Conservation (phyloP, 1,139 yeast genomes). For the Pichia sp. region DNA sequence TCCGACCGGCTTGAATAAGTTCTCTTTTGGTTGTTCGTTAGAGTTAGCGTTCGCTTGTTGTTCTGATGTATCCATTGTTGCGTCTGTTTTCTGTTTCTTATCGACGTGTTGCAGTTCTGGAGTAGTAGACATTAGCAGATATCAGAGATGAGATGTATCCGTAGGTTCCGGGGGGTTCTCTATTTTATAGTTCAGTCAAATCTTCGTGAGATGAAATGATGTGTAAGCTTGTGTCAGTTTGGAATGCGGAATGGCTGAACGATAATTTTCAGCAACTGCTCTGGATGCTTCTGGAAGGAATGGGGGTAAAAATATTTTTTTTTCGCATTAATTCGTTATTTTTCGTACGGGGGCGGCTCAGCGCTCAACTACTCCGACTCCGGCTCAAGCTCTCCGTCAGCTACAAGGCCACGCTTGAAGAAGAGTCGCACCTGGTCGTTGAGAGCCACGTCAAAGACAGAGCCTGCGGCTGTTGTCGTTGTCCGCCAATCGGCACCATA, state of each 20-base stretch:
- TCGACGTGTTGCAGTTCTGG: slow-evolving; percentile 9
- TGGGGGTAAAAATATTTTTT: too few relatives aligned
- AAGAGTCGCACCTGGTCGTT: slow-evolving; percentile 49
- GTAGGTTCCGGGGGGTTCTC: too few relatives aligned
- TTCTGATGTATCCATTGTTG: slow-evolving; percentile 14
- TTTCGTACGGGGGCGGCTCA: too few relatives aligned
- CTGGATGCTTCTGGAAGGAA: too few relatives aligned
- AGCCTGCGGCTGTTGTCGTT: slow-evolving; percentile 45
- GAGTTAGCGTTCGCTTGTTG: slow-evolving; percentile 10
- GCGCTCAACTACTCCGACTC: too few relatives aligned
- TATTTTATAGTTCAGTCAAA: too few relatives aligned
- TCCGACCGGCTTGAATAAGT: slow-evolving; percentile 52
- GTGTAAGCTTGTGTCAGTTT: too few relatives aligned
- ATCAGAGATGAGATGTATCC: too few relatives aligned
- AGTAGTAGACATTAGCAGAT: slow-evolving; percentile 3
- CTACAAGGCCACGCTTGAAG: slow-evolving; percentile 22
- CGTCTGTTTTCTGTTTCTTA: slow-evolving; percentile 21
- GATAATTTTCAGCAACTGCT: too few relatives aligned
- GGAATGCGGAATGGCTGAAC: too few relatives aligned
- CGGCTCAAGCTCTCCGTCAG: slow-evolving; percentile 6
- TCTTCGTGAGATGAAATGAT: too few relatives aligned
- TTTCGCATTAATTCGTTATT: too few relatives aligned
- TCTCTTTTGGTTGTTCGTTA: slow-evolving; percentile 28
- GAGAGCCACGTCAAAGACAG: slow-evolving; percentile 55
- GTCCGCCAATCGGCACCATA: slow-evolving; percentile 59